Evolutionary conservation across 2,329 filamentous ascomycete genomes (phyloP).

Genomic region (Aureobasidium sp.): DNA sequence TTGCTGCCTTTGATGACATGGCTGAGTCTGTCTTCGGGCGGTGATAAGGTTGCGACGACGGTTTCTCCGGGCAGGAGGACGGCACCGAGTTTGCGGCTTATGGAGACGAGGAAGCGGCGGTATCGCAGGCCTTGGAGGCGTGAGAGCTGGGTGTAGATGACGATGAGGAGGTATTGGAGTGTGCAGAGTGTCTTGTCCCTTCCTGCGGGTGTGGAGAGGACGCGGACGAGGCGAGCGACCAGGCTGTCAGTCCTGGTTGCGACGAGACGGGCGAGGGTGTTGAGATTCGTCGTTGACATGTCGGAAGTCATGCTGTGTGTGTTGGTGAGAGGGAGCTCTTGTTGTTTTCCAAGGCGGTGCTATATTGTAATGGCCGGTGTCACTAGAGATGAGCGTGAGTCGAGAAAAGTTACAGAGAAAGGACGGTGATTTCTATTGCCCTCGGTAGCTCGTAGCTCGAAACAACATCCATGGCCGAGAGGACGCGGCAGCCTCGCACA

Average conservation of each 20-base stretch:
- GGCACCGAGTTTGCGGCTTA: constrained; percentile 32
- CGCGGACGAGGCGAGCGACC: constrained; percentile 28
- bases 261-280: constrained; percentile 7
- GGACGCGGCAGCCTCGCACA: background rate
- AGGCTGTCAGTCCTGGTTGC: constrained; percentile 27
- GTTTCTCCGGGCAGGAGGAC: constrained; percentile 38
- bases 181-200: constrained; percentile 38
- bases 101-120: constrained; percentile 28
- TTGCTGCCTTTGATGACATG: constrained; percentile 31
- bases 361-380: background rate
- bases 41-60: constrained; percentile 32
- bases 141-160: constrained; percentile 35
- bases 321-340: background rate
- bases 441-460: background rate
- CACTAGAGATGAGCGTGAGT: background rate
- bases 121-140: constrained; percentile 32
- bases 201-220: constrained; percentile 35
- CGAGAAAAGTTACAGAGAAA: background rate
- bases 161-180: constrained; percentile 37
- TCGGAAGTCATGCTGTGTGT: background rate
- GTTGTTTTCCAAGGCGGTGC: background rate
- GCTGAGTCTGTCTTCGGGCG: constrained; percentile 28
- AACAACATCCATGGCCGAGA: background rate
- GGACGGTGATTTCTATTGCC: background rate
- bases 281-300: background rate